phyloP scores from a whole-genome alignment of 2,329 filamentous ascomycete species.

The Penicillium sp. region DNA sequence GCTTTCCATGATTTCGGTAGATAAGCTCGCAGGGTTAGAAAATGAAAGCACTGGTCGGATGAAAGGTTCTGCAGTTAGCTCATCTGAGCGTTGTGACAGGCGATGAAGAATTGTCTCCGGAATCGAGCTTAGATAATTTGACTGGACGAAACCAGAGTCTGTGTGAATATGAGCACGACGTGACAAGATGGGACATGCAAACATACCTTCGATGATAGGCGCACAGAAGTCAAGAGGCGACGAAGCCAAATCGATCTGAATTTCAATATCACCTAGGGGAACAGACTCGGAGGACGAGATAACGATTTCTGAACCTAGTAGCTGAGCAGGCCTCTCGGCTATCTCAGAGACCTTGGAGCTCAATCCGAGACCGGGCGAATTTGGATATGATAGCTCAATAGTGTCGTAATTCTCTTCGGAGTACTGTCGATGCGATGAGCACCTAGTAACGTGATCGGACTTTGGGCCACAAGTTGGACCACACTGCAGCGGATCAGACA shows the following conservation, averaged over 20 bases:
- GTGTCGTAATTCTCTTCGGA: not conserved
- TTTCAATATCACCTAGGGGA: not conserved
- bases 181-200: too few relatives aligned
- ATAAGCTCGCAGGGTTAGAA: not conserved
- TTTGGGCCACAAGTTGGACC: not conserved
- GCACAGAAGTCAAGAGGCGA: not conserved
- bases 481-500: not conserved
- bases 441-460: not conserved
- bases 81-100: not conserved
- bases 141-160: not conserved
- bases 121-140: not conserved
- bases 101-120: not conserved
- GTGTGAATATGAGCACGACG: not conserved
- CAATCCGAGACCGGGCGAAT: not conserved
- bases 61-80: not conserved
- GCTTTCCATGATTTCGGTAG: slow-evolving; percentile 22
- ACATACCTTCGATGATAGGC: not conserved
- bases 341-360: slow-evolving; percentile 16
- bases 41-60: not conserved
- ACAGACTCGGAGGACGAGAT: not conserved
- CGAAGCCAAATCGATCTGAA: not conserved
- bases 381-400: not conserved
- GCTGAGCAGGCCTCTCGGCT: slow-evolving; percentile 22
- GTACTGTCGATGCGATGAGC: not conserved
- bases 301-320: not conserved